Evolutionary conservation across 139 green algal species (phyloP).

Genomic region (Deuterostichococcus epilithicus): DNA sequence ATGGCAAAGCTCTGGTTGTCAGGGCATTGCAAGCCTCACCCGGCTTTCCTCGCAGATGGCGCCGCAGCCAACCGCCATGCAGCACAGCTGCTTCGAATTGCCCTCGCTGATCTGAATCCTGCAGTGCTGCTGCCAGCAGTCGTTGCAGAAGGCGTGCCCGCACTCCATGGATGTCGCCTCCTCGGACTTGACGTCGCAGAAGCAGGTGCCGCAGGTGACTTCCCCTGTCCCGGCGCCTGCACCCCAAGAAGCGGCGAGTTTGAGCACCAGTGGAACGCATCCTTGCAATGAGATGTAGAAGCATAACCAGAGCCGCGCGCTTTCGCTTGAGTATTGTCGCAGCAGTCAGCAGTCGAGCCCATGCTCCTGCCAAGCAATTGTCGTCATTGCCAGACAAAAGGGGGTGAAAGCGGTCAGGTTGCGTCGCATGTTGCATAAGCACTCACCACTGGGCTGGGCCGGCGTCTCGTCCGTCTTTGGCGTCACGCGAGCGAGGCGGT

Average conservation of each 20-base stretch:
- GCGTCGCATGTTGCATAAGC: constrained; percentile 11
- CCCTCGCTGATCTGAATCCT: constrained; percentile 69
- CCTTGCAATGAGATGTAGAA: no score
- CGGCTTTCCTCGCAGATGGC: constrained; percentile 71
- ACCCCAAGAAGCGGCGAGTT: background rate
- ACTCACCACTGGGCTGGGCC: constrained; percentile 12
- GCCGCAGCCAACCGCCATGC: constrained; percentile 74
- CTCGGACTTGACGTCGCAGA: constrained; percentile 24
- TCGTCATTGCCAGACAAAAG: no score
- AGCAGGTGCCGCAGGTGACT: constrained; percentile 55
- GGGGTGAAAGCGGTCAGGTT: background rate
- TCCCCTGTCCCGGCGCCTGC: background rate
- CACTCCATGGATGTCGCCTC: constrained; percentile 72
- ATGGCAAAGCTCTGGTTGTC: no score
- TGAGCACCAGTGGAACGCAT: no score
- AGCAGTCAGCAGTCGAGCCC: no score
- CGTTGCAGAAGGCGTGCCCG: constrained; percentile 81
- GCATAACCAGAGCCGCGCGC: no score
- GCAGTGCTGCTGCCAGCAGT: constrained; percentile 83
- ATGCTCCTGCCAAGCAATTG: no score
- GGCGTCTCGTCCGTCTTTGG: constrained; percentile 17
- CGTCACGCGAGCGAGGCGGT: constrained; percentile 29
- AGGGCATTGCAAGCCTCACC: constrained; percentile 33
- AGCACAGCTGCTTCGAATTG: constrained; percentile 48
- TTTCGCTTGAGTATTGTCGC: no score